Base-by-base conservation (phyloP, 768 basidiomycete species). In the Rhizopogon vinicolor region DNA sequence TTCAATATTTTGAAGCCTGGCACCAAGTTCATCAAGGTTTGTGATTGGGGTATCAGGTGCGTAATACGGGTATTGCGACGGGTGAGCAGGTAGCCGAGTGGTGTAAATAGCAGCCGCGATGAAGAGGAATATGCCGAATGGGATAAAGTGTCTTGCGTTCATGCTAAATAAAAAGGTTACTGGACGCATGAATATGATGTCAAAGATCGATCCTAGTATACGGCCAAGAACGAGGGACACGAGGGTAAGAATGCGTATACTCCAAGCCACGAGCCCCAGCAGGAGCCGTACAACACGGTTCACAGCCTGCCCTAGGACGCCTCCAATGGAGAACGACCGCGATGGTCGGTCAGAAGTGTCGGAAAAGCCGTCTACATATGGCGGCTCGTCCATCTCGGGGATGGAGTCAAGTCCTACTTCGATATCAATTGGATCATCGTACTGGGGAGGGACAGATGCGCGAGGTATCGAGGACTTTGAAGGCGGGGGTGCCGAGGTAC, bases 1-100 rank as follows among this genome's bases (percentile, higher is more conserved):
- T 67, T 92, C 90, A 40, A 92, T 78, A 37, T 74, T 73, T 57
- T 80, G 78, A 12, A 93, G 68, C 8, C 89, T 82, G 7, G 75
- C 73, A 2, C 83, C 75, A 22, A 92, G 72, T 53, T 89, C 89
- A 3, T 79, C 78, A 18, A 91, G 72, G 65, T 89, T 80, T 16
- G 78, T 75, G 1, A 83, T 81, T 1, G 88, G 87, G 9, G 74
- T 66, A 7, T 80, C 79, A 0, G 89, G 85, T 0, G 83, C 72
- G 2, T 71, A 68, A 63, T 84, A 91, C 7, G 72, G 65, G 3
- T 61, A 66, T 4, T 63, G 53, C 31, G 67, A 52, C 51, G 68
- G 29, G 59, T 70, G 63, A 64, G 64, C 62, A 56, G 78, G 66
- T 60, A 79, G 53, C 31, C 63, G 76, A 74, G 77, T 81, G 19